Evolutionary conservation across 2,329 filamentous ascomycete genomes (phyloP).

Genomic region (Lasiodiplodia hormozganensis): DNA sequence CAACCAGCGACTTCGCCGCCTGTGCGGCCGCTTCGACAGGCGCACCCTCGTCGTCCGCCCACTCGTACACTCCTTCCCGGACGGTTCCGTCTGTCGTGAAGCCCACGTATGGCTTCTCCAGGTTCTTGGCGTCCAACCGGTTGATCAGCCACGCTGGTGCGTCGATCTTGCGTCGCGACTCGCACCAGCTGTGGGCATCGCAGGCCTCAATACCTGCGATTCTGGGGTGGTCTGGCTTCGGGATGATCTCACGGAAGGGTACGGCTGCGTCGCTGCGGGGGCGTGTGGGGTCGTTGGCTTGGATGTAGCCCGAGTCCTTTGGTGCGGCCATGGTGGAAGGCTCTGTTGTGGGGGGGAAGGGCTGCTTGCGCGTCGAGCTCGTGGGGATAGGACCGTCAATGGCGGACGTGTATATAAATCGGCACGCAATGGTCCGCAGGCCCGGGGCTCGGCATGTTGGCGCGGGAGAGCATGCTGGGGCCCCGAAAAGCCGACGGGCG

Average conservation of each 20-base stretch:
- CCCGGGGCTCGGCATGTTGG: constrained; percentile 19
- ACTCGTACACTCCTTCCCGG: constrained; percentile 34
- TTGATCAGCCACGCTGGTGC: constrained; percentile 68
- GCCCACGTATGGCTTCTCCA: constrained; percentile 72
- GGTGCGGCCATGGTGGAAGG: constrained; percentile 41
- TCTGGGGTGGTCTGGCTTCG: constrained; percentile 25
- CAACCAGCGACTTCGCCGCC: constrained; percentile 19
- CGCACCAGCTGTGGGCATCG: constrained; percentile 29
- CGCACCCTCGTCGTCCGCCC: constrained; percentile 26
- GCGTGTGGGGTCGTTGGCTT: constrained; percentile 24
- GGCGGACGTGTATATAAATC: background rate
- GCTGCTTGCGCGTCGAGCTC: background rate
- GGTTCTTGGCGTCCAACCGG: constrained; percentile 46
- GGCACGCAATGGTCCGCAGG: constrained; percentile 2
- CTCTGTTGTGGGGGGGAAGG: background rate
- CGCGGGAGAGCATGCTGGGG: background rate
- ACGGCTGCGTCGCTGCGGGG: constrained; percentile 30
- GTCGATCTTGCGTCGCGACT: constrained; percentile 32
- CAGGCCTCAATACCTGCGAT: constrained; percentile 29
- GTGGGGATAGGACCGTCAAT: background rate
- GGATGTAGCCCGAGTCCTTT: constrained; percentile 30
- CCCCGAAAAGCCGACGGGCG: background rate
- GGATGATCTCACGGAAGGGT: constrained; percentile 31
- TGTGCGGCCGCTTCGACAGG: constrained; percentile 12
- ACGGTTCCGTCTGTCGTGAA: constrained; percentile 69